These are phyloP conservation scores for Blastocladiella britannica DNA, from an alignment of 192 early-diverging fungal genomes.

Conservation along the genomic window DNA sequence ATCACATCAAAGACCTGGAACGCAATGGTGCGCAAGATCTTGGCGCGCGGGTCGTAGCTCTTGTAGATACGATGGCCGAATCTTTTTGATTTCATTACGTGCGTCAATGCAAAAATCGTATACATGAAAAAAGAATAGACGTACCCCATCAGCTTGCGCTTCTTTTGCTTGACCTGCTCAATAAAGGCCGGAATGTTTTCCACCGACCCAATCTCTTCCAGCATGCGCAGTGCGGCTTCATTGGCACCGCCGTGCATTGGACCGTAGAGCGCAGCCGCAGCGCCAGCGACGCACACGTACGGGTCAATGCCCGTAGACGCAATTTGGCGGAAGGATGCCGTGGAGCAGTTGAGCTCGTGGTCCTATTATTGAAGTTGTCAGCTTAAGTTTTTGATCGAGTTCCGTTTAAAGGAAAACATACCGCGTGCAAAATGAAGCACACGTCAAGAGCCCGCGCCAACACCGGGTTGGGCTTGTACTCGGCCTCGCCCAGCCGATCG, in stretches of 20 bases:
- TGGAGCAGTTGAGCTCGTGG: constrained; percentile 20
- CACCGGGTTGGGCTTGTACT: constrained; percentile 36
- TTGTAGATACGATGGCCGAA: constrained; percentile 43
- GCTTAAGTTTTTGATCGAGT: neutral
- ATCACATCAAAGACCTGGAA: constrained; percentile 41
- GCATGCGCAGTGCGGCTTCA: constrained; percentile 40
- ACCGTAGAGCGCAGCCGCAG: constrained; percentile 43
- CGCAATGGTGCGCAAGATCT: constrained; percentile 34
- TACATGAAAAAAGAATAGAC: too few relatives aligned
- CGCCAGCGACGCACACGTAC: constrained; percentile 33
- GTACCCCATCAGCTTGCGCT: constrained; percentile 36
- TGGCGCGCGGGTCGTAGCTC: constrained; percentile 40
- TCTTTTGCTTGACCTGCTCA: constrained; percentile 35
- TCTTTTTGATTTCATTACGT: too few relatives aligned
- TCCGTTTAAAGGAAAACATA: constrained; percentile 17
- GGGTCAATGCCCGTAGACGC: constrained; percentile 34
- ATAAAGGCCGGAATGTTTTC: constrained; percentile 37
- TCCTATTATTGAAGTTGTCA: constrained; percentile 4
- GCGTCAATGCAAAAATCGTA: too few relatives aligned
- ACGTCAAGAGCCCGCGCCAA: constrained; percentile 37
- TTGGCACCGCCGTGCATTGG: constrained; percentile 45
- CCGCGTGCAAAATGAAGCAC: constrained; percentile 45
- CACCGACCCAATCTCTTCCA: constrained; percentile 34
- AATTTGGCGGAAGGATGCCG: constrained; percentile 43
- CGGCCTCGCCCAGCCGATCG: constrained; percentile 31